A percentile compares a stretch with the other conserved stretches of the same genome.
phyloP scores from a whole-genome alignment of 2,329 filamentous ascomycete genomes.

The Orbilia ellipsospora region DNA sequence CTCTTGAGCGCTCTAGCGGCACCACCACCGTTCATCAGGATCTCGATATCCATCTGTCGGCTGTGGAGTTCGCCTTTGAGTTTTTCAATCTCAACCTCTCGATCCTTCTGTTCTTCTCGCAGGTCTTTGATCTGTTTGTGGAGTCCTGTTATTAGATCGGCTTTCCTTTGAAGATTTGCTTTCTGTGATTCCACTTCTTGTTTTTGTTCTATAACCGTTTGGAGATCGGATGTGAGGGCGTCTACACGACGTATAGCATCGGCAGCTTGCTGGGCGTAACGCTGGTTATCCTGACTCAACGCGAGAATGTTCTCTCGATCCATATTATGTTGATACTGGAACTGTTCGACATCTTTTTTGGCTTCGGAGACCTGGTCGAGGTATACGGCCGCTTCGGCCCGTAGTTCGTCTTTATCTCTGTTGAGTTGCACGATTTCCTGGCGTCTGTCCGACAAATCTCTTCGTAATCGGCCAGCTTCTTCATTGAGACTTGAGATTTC shows the following conservation, averaged over 20 bases:
- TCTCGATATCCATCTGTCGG: constrained; percentile 45
- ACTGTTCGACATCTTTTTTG: constrained; percentile 36
- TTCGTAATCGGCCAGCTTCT: constrained; percentile 21
- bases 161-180: constrained; percentile 36
- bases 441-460: constrained; percentile 23
- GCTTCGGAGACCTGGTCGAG: constrained; percentile 46
- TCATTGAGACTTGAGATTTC: constrained; percentile 42
- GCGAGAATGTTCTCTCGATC: constrained; percentile 45
- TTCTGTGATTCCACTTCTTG: constrained; percentile 38
- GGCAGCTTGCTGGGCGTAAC: constrained; percentile 44
- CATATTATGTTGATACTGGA: constrained; percentile 39
- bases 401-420: constrained; percentile 48
- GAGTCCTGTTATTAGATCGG: constrained; percentile 46
- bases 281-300: constrained; percentile 46
- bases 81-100: constrained; percentile 45
- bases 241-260: constrained; percentile 48
- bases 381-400: constrained; percentile 51
- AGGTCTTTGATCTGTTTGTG: constrained; percentile 54
- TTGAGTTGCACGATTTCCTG: constrained; percentile 42
- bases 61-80: constrained; percentile 43
- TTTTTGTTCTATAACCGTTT: constrained; percentile 50
- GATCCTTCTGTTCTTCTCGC: constrained; percentile 45
- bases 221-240: constrained; percentile 47
- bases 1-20: constrained; percentile 8
- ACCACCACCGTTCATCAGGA: constrained; percentile 37